Percentiles rank a stretch among this genome's conserved stretches.
Evolutionary conservation across 441 rosid genomes (phyloP).

Genomic region (Lepidium campestre): DNA sequence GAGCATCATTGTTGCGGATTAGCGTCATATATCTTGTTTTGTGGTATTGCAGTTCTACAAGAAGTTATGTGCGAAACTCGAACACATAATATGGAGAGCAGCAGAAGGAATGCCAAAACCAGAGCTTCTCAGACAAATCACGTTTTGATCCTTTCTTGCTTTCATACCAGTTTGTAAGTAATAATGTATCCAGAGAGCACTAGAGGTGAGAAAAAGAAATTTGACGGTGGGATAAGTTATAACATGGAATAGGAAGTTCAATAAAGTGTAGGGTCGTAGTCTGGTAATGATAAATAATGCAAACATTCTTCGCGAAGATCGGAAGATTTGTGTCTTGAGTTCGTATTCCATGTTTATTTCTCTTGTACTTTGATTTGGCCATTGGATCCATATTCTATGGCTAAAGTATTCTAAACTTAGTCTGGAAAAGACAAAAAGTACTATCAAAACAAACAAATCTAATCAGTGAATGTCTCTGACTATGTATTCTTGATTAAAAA

Average conservation of each 20-base stretch:
- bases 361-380: background rate
- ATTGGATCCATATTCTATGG: background rate
- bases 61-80: slow-evolving; percentile 70
- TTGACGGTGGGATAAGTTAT: background rate
- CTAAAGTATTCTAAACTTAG: background rate
- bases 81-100: slow-evolving; percentile 74
- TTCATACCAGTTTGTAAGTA: slow-evolving; percentile 1
- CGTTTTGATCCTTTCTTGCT: slow-evolving; percentile 12
- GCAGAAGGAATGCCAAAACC: slow-evolving; percentile 37
- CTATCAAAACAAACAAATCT: background rate
- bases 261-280: background rate
- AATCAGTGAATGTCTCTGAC: background rate
- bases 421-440: background rate
- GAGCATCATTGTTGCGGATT: background rate
- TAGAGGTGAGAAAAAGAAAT: background rate
- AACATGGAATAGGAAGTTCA: background rate
- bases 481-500: background rate
- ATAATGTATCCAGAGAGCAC: background rate
- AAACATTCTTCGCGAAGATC: background rate
- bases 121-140: slow-evolving; percentile 39
- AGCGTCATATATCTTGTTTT: background rate
- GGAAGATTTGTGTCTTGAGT: background rate
- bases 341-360: background rate
- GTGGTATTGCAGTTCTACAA: slow-evolving; percentile 67
- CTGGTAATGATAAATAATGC: background rate